phyloP scores from a whole-genome alignment of 371 early-diverging fungal genomes.

The Polyrhizophydium stewartii region DNA sequence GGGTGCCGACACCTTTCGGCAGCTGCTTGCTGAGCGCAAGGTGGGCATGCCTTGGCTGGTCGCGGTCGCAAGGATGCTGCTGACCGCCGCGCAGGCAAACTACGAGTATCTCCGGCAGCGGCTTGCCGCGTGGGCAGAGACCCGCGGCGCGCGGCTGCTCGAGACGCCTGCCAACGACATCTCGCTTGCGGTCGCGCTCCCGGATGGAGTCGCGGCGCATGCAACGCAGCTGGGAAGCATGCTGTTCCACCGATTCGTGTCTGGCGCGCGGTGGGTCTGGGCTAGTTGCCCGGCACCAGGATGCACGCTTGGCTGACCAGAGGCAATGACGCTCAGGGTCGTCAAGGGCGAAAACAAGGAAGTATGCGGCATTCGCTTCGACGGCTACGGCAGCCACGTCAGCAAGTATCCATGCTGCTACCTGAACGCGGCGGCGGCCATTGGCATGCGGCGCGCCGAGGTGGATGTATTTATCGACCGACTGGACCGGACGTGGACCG shows the following conservation, averaged over 20 bases:
- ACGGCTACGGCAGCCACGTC: slow-evolving; percentile 12
- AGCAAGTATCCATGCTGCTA: slow-evolving; percentile 16
- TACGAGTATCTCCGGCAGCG: not conserved
- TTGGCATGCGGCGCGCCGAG: slow-evolving; percentile 10
- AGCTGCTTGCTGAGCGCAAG: slow-evolving; percentile 11
- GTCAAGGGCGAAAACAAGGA: too few relatives aligned
- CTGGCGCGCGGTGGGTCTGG: slow-evolving; percentile 11
- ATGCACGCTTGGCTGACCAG: too few relatives aligned
- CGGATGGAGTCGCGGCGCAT: not conserved
- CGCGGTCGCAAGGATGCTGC: too few relatives aligned
- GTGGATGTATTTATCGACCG: slow-evolving; percentile 13
- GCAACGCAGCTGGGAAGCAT: slow-evolving; percentile 13
- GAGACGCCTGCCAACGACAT: slow-evolving; percentile 26
- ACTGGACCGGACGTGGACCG: not conserved
- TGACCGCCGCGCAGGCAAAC: too few relatives aligned
- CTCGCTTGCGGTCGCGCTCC: slow-evolving; percentile 10
- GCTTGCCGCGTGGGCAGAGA: not conserved
- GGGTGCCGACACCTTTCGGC: slow-evolving; percentile 10
- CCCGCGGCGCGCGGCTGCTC: slow-evolving; percentile 8
- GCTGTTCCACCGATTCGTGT: slow-evolving; percentile 19
- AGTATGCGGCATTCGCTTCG: slow-evolving; percentile 7
- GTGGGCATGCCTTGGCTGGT: too few relatives aligned
- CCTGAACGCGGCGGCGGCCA: slow-evolving; percentile 20
- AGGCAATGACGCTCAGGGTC: too few relatives aligned
- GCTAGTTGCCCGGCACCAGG: too few relatives aligned